These are phyloP conservation scores for Dactylellina parvicollis DNA, from an alignment of 2,329 filamentous ascomycete genomes.

Conservation along the genomic window DNA sequence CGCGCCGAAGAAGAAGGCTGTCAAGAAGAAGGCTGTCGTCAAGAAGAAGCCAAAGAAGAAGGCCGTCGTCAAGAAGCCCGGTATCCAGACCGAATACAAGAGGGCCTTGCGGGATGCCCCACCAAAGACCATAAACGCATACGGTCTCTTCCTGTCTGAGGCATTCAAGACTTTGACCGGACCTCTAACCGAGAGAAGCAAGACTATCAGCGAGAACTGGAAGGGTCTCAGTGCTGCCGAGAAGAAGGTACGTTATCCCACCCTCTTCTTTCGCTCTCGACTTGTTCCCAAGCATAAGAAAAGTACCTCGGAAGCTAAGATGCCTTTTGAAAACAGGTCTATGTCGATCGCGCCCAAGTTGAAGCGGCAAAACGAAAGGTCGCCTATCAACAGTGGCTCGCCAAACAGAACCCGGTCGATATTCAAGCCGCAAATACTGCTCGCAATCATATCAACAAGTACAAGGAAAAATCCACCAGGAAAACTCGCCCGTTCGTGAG, in stretches of 20 bases:
- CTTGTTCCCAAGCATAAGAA: neutral
- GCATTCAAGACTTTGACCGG: neutral
- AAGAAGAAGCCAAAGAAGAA: slow-evolving; percentile 31
- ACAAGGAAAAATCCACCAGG: slow-evolving; percentile 1
- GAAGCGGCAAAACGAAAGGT: slow-evolving; percentile 32
- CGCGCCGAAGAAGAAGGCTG: slow-evolving; percentile 36
- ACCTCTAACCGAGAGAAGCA: neutral
- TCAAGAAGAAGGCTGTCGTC: slow-evolving; percentile 22
- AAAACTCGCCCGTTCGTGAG: neutral
- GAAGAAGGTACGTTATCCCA: slow-evolving; percentile 27
- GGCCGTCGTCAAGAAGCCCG: slow-evolving; percentile 20
- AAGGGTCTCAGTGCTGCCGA: slow-evolving; percentile 10
- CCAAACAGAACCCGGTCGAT: slow-evolving; percentile 32
- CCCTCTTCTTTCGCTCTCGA: neutral
- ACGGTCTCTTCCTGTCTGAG: slow-evolving; percentile 25
- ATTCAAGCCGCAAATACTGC: slow-evolving; percentile 34
- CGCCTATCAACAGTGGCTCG: slow-evolving; percentile 29
- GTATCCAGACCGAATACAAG: slow-evolving; percentile 10
- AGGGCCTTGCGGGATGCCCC: slow-evolving; percentile 36
- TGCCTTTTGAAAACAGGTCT: slow-evolving; percentile 1
- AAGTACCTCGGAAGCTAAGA: neutral
- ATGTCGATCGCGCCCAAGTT: slow-evolving; percentile 9
- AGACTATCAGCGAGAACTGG: slow-evolving; percentile 11
- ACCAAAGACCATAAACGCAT: neutral
- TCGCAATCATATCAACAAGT: slow-evolving; percentile 2